Conservation (phyloP, 805 yeast species). For the Candida bentonensis region DNA sequence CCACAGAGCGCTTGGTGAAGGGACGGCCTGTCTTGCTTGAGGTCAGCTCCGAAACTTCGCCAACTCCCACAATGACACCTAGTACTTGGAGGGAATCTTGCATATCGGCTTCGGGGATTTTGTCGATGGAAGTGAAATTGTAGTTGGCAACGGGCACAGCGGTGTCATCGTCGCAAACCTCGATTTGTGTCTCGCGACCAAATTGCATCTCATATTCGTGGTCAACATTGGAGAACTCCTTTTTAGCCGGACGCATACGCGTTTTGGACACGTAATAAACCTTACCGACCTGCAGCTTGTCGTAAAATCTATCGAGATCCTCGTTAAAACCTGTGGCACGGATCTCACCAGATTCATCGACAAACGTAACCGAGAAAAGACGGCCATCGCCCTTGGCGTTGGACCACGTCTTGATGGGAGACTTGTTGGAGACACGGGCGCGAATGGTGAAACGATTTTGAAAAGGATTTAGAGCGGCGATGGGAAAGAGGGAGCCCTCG, state of each 20-base stretch:
- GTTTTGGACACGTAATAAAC: slow-evolving; percentile 77
- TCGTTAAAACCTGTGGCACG: slow-evolving; percentile 91
- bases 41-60: slow-evolving; percentile 61
- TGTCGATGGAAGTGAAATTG: slow-evolving; percentile 56
- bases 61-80: slow-evolving; percentile 70
- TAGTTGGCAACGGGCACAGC: slow-evolving; percentile 67
- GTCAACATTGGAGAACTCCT: slow-evolving; percentile 66
- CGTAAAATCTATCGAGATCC: slow-evolving; percentile 65
- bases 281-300: slow-evolving; percentile 71
- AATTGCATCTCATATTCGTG: slow-evolving; percentile 82
- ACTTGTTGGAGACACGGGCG: slow-evolving; percentile 80
- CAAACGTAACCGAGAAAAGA: slow-evolving; percentile 70
- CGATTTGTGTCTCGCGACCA: slow-evolving; percentile 65
- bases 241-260: slow-evolving; percentile 68
- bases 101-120: slow-evolving; percentile 46
- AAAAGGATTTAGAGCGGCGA: slow-evolving; percentile 83
- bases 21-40: slow-evolving; percentile 83
- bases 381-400: slow-evolving; percentile 82
- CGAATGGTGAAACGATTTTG: slow-evolving; percentile 85
- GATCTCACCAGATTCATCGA: slow-evolving; percentile 93
- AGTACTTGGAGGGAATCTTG: slow-evolving; percentile 62
- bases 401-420: slow-evolving; percentile 79
- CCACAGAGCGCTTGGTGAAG: slow-evolving; percentile 81
- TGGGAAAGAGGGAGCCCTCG: slow-evolving; percentile 29
- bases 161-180: slow-evolving; percentile 39